Base-by-base conservation (phyloP, 2,329 filamentous ascomycete genomes). In the Amesomyces nigricolor region DNA sequence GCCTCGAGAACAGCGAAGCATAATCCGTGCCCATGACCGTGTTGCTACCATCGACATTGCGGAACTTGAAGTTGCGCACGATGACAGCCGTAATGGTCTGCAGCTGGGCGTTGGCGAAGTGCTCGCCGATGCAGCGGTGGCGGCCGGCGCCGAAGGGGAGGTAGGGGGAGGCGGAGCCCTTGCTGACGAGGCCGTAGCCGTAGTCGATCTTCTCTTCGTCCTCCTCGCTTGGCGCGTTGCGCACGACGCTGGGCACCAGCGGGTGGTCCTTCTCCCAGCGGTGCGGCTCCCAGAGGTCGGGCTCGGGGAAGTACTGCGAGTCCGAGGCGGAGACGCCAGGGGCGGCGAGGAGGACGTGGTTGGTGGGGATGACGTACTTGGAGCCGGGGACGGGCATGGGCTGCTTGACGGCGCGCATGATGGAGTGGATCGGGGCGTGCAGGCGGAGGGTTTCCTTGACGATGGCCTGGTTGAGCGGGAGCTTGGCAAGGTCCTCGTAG, bases 101-200 rank as follows among this genome's bases (percentile, higher is more conserved):
- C 60, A 97, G 78, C 74, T 97, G 92, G 56, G 95, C 79, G 69
- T 95, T 95, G 63, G 92, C 92, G 71, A 96, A 97, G 67, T 96
- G 90, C 78, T 97, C 92, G 62, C 92, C 92, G 67, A 97, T 96
- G 73, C 92, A 97, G 62, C 92, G 81, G 73, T 97, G 92, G 63
- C 92, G 80, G 42, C 92, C 92, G 30, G 91, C 92, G 56, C 92
- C 92, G 68, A 97, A 97, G 2, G 92, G 92, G 47, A 97, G 82
- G 71, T 96, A 97, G 0, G 92, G 91, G 51, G 88, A 95, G 57
- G 83, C 83, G 13, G 89, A 86, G 54, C 92, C 92, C 78, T 96
- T 96, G 78, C 84, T 91, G 63, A 96, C 88, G 49, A 95, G 77
- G 59, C 92, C 92, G 71, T 95, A 96, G 35, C 92, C 92, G 70